Percentiles rank a stretch among this genome's conserved stretches.
These are phyloP conservation scores for Allomyces macrogynus DNA, from an alignment of 192 early-diverging fungal genomes.

Conservation along the genomic window DNA sequence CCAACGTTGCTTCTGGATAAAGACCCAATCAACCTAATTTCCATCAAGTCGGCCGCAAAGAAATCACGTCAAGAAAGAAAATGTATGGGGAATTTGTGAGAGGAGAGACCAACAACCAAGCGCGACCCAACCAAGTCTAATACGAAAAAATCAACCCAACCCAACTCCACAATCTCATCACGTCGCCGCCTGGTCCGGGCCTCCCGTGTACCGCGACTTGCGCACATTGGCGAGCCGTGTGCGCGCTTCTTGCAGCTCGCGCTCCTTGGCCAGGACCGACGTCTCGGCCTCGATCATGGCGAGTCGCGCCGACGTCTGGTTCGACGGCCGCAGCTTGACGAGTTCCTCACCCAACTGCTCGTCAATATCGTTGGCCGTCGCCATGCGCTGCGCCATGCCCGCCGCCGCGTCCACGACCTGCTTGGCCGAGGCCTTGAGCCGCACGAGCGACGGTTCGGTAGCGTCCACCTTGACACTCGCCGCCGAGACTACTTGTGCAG, in stretches of 20 bases:
- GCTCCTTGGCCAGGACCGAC: conserved; percentile 32
- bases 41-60: too few species aligned
- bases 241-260: conserved; percentile 31
- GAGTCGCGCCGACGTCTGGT: not conserved
- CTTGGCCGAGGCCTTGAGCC: not conserved
- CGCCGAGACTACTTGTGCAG: conserved; percentile 27
- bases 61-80: too few species aligned
- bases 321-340: not conserved
- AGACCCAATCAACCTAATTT: too few species aligned
- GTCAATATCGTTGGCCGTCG: not conserved
- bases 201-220: conserved; percentile 19
- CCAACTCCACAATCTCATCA: too few species aligned
- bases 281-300: conserved; percentile 28
- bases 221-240: conserved; percentile 21
- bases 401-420: not conserved
- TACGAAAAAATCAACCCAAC: too few species aligned
- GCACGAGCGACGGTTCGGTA: not conserved
- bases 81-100: too few species aligned
- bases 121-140: too few species aligned
- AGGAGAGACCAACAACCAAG: too few species aligned
- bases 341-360: not conserved
- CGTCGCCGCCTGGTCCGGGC: not conserved
- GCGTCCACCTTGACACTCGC: conserved; percentile 9
- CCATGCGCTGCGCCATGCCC: not conserved
- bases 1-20: too few species aligned